These are phyloP conservation scores for Paradendryphiella salina DNA, from an alignment of 2,329 filamentous ascomycete species.

Conservation along the genomic window DNA sequence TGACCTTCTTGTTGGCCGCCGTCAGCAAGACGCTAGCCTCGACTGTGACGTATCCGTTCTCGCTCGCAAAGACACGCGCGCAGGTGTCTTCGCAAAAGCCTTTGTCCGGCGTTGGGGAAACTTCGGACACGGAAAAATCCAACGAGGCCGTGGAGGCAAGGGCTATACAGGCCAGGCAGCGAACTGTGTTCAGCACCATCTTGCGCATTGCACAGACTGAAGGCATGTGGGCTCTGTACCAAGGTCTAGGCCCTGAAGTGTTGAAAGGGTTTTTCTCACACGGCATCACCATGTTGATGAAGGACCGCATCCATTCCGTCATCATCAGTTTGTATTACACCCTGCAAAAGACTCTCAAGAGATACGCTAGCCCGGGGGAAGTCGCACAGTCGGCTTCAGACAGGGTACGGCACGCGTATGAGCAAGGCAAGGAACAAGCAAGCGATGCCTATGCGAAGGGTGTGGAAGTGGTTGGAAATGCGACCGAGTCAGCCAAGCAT, in stretches of 20 bases:
- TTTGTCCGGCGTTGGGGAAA: conserved; percentile 31
- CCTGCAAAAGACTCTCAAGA: conserved; percentile 55
- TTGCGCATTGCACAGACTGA: conserved; percentile 62
- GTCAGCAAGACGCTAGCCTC: conserved; percentile 77
- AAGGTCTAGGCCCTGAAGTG: conserved; percentile 74
- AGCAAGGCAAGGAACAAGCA: conserved; percentile 38
- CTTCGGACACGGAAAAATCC: conserved; percentile 34
- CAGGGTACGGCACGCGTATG: conserved; percentile 36
- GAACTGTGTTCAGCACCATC: conserved; percentile 67
- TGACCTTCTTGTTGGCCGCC: conserved; percentile 71
- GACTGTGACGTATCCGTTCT: conserved; percentile 80
- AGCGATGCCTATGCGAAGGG: conserved; percentile 29
- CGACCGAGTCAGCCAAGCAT: conserved; percentile 33
- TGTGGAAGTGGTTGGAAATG: conserved; percentile 30
- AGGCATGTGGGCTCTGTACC: conserved; percentile 71
- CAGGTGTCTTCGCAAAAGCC: conserved; percentile 61
- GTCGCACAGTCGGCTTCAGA: conserved; percentile 40
- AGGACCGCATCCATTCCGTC: conserved; percentile 72
- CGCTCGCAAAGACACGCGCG: conserved; percentile 77
- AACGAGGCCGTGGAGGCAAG: conserved; percentile 23
- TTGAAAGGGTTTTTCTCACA: conserved; percentile 84
- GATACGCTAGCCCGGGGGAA: conserved; percentile 49
- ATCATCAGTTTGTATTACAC: conserved; percentile 74
- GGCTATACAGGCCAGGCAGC: conserved; percentile 36
- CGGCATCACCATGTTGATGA: conserved; percentile 84